Percentiles rank a stretch among this genome's conserved stretches.
Evolutionary conservation across 2,329 filamentous ascomycete species (phyloP).

Genomic region (Aspergillus luchuensis): DNA sequence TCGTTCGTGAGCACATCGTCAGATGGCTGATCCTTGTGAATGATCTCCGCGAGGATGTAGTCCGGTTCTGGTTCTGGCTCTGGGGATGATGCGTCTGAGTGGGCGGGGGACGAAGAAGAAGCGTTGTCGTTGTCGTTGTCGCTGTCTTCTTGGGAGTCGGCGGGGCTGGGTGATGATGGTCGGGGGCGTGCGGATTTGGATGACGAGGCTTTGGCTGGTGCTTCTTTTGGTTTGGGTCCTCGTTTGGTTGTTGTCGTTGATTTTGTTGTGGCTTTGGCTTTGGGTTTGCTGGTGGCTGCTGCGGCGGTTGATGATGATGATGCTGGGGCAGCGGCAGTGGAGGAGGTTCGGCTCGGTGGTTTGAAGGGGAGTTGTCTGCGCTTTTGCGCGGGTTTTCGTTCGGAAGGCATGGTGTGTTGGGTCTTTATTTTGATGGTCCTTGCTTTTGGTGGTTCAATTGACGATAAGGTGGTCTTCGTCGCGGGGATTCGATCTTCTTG

Average conservation of each 20-base stretch:
- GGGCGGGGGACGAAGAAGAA: constrained; percentile 1
- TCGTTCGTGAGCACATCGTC: constrained; percentile 38
- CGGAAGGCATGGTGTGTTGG: constrained; percentile 28
- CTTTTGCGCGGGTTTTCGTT: constrained; percentile 37
- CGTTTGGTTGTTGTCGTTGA: constrained; percentile 9
- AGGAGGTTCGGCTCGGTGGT: constrained; percentile 42
- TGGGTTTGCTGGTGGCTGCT: constrained; percentile 19
- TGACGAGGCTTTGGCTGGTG: constrained; percentile 12
- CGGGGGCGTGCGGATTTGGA: neutral
- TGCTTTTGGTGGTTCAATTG: neutral
- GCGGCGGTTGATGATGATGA: constrained; percentile 21
- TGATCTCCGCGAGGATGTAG: constrained; percentile 51
- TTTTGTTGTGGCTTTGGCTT: constrained; percentile 5
- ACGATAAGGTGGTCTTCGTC: neutral
- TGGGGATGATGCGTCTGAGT: constrained; percentile 14
- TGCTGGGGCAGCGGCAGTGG: constrained; percentile 26
- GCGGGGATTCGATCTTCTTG: neutral
- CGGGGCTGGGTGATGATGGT: constrained; percentile 13
- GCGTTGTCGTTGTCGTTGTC: constrained; percentile 11
- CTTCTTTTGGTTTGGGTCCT: neutral
- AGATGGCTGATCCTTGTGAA: constrained; percentile 22
- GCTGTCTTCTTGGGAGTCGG: constrained; percentile 9
- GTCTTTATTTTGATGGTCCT: neutral
- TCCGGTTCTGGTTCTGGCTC: constrained; percentile 43
- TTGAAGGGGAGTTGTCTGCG: constrained; percentile 48